These are phyloP conservation scores for Phytophthora pluvialis DNA, from an alignment of 352 stramenopile genomes.

Conservation along the genomic window DNA sequence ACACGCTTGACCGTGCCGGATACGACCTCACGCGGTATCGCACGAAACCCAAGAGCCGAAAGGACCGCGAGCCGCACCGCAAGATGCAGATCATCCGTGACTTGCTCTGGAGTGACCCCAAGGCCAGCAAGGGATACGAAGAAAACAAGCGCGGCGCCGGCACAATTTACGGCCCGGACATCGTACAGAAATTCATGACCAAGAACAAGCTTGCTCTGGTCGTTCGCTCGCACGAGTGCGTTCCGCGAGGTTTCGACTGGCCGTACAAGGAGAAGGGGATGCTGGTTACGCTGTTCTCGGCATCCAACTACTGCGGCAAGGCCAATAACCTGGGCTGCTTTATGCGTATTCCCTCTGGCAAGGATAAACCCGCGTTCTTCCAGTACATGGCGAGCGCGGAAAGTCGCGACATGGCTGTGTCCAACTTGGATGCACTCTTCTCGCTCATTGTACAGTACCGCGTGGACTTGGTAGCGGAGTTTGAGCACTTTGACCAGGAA, in stretches of 20 bases:
- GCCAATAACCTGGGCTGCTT: constrained; percentile 89
- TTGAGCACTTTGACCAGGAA: constrained; percentile 58
- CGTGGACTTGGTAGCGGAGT: constrained; percentile 66
- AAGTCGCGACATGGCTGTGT: constrained; percentile 79
- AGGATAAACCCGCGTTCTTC: constrained; percentile 85
- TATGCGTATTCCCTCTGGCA: constrained; percentile 77
- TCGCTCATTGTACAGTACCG: constrained; percentile 83
- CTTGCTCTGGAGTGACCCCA: constrained; percentile 85
- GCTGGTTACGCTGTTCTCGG: constrained; percentile 89
- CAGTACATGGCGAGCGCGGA: constrained; percentile 88
- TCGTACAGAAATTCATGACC: constrained; percentile 88
- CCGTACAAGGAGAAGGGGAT: constrained; percentile 83
- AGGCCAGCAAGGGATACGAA: constrained; percentile 64
- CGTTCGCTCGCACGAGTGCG: constrained; percentile 87
- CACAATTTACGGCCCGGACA: constrained; percentile 76
- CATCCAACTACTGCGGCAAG: constrained; percentile 88
- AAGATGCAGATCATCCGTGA: constrained; percentile 83
- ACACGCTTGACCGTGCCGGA: constrained; percentile 59
- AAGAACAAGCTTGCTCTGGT: constrained; percentile 86
- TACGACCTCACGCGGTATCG: constrained; percentile 84
- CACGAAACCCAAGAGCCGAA: constrained; percentile 59
- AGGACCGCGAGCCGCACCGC: constrained; percentile 58
- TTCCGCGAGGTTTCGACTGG: constrained; percentile 83
- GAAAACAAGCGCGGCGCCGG: constrained; percentile 85
- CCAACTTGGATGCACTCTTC: constrained; percentile 87